Evolutionary conservation across 371 early-diverging fungal genomes (phyloP).

Genomic region (Apophysomyces elegans): DNA sequence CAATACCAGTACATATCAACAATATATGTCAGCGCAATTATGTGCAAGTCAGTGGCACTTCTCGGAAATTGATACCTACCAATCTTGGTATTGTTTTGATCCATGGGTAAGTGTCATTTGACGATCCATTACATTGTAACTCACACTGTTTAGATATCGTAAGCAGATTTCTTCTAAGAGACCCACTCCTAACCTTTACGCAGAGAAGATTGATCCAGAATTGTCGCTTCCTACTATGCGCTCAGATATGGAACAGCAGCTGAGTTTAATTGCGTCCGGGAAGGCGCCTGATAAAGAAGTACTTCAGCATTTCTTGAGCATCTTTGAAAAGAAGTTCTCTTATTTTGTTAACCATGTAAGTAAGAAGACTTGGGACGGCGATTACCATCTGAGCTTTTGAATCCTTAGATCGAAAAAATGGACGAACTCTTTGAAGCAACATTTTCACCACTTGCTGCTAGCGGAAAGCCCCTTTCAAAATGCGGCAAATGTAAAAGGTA

Average conservation of each 20-base stretch:
- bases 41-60: conserved; percentile 36
- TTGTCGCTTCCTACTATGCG: conserved; percentile 58
- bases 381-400: too few relatives aligned
- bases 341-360: conserved; percentile 51
- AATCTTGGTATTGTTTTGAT: conserved; percentile 59
- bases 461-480: conserved; percentile 54
- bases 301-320: conserved; percentile 42
- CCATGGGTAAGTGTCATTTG: conserved; percentile 42
- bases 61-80: conserved; percentile 50
- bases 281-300: conserved; percentile 46
- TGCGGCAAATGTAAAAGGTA: conserved; percentile 62
- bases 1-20: conserved; percentile 78
- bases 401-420: conserved; percentile 49
- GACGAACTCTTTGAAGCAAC: conserved; percentile 63
- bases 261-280: conserved; percentile 53
- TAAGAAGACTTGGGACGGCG: neutral
- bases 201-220: conserved; percentile 61
- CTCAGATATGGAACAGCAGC: conserved; percentile 57
- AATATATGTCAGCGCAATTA: conserved; percentile 73
- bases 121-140: neutral
- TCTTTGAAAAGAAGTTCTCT: conserved; percentile 53
- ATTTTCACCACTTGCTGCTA: conserved; percentile 53
- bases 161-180: conserved; percentile 9
- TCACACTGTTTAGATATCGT: conserved; percentile 34
- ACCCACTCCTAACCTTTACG: neutral